phyloP scores from a whole-genome alignment of 2,329 filamentous ascomycete species.

The Metarhizium rileyi region DNA sequence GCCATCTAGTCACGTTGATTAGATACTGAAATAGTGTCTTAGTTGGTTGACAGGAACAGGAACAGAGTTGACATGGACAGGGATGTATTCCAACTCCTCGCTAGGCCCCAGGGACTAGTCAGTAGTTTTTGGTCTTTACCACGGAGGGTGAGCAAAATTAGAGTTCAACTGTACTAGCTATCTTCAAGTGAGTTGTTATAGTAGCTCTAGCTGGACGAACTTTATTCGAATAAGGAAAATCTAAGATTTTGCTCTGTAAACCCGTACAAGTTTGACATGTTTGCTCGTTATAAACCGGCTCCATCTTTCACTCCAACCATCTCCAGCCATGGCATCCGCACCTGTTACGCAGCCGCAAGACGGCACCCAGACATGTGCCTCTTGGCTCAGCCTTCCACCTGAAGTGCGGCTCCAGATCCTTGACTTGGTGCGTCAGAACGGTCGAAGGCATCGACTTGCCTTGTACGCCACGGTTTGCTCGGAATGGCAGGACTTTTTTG shows the following conservation, averaged over 20 bases:
- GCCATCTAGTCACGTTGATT: no score
- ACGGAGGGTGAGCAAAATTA: no score
- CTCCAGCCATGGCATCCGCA: constrained; percentile 1
- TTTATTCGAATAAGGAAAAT: not conserved
- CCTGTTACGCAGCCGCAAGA: constrained; percentile 3
- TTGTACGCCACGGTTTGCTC: constrained; percentile 4
- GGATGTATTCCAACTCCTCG: no score
- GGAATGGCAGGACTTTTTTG: constrained; percentile 6
- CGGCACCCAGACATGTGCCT: not conserved
- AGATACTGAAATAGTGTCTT: no score
- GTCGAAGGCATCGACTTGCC: constrained; percentile 1
- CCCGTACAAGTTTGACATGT: not conserved
- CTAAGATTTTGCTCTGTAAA: not conserved
- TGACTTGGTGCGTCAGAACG: constrained; percentile 1
- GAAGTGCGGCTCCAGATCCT: constrained; percentile 3
- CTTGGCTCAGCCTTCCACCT: constrained; percentile 3
- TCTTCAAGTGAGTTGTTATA: not conserved
- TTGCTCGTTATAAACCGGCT: constrained; percentile 8
- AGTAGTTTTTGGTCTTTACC: no score
- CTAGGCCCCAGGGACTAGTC: no score
- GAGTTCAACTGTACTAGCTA: no score
- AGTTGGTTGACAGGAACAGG: no score
- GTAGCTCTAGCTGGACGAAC: not conserved
- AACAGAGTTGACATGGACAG: no score
- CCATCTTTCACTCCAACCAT: not conserved